These are phyloP conservation scores for Calonectria naviculata DNA, from an alignment of 2,329 filamentous ascomycete species.

Conservation along the genomic window DNA sequence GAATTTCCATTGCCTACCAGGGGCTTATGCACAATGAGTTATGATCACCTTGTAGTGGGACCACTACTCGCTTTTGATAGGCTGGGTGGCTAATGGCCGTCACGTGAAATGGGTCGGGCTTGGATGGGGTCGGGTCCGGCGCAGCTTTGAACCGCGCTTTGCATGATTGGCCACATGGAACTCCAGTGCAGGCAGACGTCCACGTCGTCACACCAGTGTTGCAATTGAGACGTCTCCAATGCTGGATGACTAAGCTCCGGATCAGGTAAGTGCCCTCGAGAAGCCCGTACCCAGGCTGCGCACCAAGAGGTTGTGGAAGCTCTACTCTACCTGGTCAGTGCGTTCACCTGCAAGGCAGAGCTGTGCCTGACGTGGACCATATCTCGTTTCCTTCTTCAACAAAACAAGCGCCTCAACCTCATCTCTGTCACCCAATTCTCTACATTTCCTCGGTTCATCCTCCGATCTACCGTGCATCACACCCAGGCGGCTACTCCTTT, in stretches of 20 bases:
- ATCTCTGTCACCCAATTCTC: constrained; percentile 26
- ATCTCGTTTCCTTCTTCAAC: constrained; percentile 42
- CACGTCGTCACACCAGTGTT: constrained; percentile 13
- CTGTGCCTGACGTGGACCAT: constrained; percentile 60
- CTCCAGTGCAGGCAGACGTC: constrained; percentile 14
- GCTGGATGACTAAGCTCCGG: constrained; percentile 23
- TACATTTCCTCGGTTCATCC: constrained; percentile 22
- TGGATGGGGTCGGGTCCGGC: background rate
- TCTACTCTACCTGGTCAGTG: constrained; percentile 38
- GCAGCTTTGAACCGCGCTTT: background rate
- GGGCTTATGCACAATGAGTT: background rate
- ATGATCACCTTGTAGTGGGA: background rate
- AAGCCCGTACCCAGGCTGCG: constrained; percentile 22
- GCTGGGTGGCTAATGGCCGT: background rate
- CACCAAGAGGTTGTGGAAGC: constrained; percentile 24
- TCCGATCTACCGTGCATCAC: constrained; percentile 3
- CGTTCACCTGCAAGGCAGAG: constrained; percentile 49
- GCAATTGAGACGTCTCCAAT: constrained; percentile 4
- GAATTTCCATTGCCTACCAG: background rate
- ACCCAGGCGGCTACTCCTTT: constrained; percentile 19
- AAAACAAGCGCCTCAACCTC: constrained; percentile 42
- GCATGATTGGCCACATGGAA: background rate
- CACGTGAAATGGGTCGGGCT: background rate
- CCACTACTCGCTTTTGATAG: background rate
- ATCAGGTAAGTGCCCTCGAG: constrained; percentile 33